A percentile compares a stretch with the other conserved stretches of the same genome.
Conservation (phyloP, 768 basidiomycete genomes). For the Candolleomyces aberdarensis region DNA sequence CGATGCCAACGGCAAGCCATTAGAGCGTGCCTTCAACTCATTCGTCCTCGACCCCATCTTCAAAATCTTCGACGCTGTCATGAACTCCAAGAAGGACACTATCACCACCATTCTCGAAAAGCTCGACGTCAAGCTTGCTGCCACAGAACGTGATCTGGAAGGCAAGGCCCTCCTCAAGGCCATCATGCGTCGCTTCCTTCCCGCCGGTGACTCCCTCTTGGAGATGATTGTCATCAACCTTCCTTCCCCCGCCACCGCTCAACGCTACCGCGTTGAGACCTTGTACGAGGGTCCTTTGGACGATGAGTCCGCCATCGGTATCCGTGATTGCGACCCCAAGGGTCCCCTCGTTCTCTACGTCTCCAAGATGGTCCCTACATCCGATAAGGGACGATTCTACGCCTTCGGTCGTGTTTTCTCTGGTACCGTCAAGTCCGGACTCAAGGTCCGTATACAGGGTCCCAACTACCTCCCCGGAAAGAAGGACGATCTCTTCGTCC, state of each 20-base stretch:
- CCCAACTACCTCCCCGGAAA: slow-evolving; percentile 98
- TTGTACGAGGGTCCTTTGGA: slow-evolving; percentile 99
- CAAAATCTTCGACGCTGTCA: slow-evolving; percentile 96
- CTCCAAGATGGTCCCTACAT: slow-evolving; percentile 99
- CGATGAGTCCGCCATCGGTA: slow-evolving; percentile 97
- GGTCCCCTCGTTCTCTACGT: slow-evolving; percentile 97
- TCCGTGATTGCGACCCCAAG: slow-evolving; percentile 96
- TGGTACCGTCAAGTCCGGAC: slow-evolving; percentile 94
- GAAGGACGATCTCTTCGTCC: slow-evolving; percentile 97
- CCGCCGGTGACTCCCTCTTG: slow-evolving; percentile 95
- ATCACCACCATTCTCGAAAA: slow-evolving; percentile 87
- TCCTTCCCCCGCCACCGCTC: slow-evolving; percentile 95
- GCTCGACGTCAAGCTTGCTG: slow-evolving; percentile 86
- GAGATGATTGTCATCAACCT: slow-evolving; percentile 99
- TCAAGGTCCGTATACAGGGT: slow-evolving; percentile 99
- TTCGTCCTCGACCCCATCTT: slow-evolving; percentile 99
- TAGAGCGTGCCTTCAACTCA: slow-evolving; percentile 97
- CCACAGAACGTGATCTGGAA: slow-evolving; percentile 90
- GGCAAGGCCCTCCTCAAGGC: slow-evolving; percentile 96
- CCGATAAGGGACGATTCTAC: slow-evolving; percentile 99
- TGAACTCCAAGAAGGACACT: slow-evolving; percentile 98
- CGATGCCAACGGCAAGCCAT: slow-evolving; percentile 80
- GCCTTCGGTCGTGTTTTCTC: slow-evolving; percentile 99
- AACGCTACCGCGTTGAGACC: slow-evolving; percentile 98
- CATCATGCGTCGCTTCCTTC: slow-evolving; percentile 99